Evolutionary conservation across 805 yeast species (phyloP), one percentile per base, ranked within the genome.

Genomic region (Blastobotrys americana): DNA sequence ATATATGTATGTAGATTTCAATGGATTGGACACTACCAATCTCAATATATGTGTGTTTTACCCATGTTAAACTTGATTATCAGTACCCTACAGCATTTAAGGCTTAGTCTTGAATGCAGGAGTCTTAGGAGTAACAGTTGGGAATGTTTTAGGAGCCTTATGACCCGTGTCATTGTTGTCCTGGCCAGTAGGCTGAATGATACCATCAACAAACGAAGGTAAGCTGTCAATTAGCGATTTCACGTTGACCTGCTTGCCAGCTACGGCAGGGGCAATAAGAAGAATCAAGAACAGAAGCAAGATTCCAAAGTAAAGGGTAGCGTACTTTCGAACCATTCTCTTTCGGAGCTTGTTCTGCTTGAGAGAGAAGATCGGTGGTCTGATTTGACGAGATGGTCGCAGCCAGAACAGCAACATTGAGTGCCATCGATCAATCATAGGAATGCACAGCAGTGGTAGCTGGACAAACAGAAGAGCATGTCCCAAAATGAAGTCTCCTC

Each of bases 321-420:
- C 80, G 74, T 93, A 93, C 70, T 87, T 88, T 69, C 84, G 81
- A 31, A 93, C 95, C 95, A 93, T 90, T 73, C 98, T 82, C 83
- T 84, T 87, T 68, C 98, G 84, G 67, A 89, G 80, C 71, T 86
- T 82, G 46, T 94, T 90, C 73, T 93, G 97, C 71, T 93, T 93
- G 71, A 90, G 73, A 16, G 97, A 87, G 71, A 87, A 89, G 64
- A 93, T 88, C 59, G 98, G 97, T 50, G 97, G 97, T 69, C 97
- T 84, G 62, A 93, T 89, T 72, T 88, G 95, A 71, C 95, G 82
- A 51, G 93, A 74, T 46, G 98, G 98, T 66, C 87, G 85, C 70
- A 94, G 82, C 99, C 99, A 93, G 82, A 93, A 93, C 69, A 93
- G 74, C 94, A 90, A 83, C 67, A 88, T 81, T 38, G 98, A 90